Percentiles rank a stretch among this genome's conserved stretches.
These are phyloP conservation scores for Paecilomyces niveus DNA, from an alignment of 2,329 filamentous ascomycete genomes.

Conservation along the genomic window DNA sequence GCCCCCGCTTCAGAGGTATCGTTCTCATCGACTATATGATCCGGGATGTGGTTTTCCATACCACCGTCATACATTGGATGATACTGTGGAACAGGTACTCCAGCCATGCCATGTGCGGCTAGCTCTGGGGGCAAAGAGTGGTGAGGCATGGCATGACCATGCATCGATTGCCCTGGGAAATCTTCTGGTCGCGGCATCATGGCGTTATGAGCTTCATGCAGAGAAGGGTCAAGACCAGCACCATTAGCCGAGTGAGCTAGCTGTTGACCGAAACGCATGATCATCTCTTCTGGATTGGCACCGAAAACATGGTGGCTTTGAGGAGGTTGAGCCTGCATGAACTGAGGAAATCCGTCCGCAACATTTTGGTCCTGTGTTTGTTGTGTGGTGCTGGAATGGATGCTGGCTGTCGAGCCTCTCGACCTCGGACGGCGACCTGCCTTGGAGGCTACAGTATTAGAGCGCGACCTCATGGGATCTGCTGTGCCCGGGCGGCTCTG, in stretches of 20 bases:
- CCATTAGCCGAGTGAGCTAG: slow-evolving; percentile 30
- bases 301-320: slow-evolving; percentile 29
- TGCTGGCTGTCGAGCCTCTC: slow-evolving; percentile 40
- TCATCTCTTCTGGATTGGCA: slow-evolving; percentile 37
- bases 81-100: slow-evolving; percentile 30
- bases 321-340: slow-evolving; percentile 27
- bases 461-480: slow-evolving; percentile 34
- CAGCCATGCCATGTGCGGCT: slow-evolving; percentile 22
- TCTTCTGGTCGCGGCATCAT: slow-evolving; percentile 31
- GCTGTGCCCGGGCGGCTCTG: slow-evolving; percentile 35
- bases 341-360: slow-evolving; percentile 31
- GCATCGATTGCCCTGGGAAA: slow-evolving; percentile 28
- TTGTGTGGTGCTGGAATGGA: slow-evolving; percentile 41
- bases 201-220: slow-evolving; percentile 30
- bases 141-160: slow-evolving; percentile 25
- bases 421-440: slow-evolving; percentile 37
- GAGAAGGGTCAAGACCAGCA: slow-evolving; percentile 27
- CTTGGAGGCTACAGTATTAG: slow-evolving; percentile 33
- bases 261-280: slow-evolving; percentile 39
- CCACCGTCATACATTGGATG: slow-evolving; percentile 35
- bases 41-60: slow-evolving; percentile 35
- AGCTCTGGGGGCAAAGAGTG: slow-evolving; percentile 31
- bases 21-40: slow-evolving; percentile 32
- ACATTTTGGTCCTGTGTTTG: slow-evolving; percentile 36
- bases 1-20: slow-evolving; percentile 37